These are phyloP conservation scores for Raphanus sativus DNA, from an alignment of 345 rosid species.

Conservation along the genomic window DNA sequence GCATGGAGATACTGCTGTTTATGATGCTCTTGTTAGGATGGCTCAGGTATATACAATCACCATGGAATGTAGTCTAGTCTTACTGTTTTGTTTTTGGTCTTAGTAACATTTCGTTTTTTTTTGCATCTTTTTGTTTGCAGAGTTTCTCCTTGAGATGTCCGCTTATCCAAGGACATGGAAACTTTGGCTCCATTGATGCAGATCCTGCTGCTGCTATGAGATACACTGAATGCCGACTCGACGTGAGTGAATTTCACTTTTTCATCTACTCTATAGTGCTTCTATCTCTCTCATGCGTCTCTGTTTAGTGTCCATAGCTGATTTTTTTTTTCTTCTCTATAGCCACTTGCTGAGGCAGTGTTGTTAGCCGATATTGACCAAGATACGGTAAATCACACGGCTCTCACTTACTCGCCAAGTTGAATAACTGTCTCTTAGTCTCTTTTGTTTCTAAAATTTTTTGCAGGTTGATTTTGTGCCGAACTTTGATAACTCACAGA, in stretches of 20 bases:
- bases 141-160: slow-evolving; percentile 86
- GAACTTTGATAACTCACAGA: slow-evolving; percentile 89
- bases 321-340: slow-evolving; percentile 24
- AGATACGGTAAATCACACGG: slow-evolving; percentile 59
- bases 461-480: slow-evolving; percentile 91
- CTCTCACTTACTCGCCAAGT: background rate
- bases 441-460: slow-evolving; percentile 1
- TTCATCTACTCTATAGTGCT: background rate
- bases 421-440: slow-evolving; percentile 16
- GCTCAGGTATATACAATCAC: slow-evolving; percentile 66
- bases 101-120: background rate
- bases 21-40: slow-evolving; percentile 93
- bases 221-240: slow-evolving; percentile 92
- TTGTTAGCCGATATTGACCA: slow-evolving; percentile 80
- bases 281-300: slow-evolving; percentile 2
- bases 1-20: slow-evolving; percentile 93
- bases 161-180: slow-evolving; percentile 91
- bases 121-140: slow-evolving; percentile 40
- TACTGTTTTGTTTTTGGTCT: background rate
- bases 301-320: slow-evolving; percentile 6
- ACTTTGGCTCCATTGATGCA: slow-evolving; percentile 93
- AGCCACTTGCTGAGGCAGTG: slow-evolving; percentile 88
- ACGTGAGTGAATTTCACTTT: slow-evolving; percentile 51
- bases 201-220: slow-evolving; percentile 99
- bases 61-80: background rate